phyloP scores from a whole-genome alignment of 257 asterid species.

The Coffea eugenioides region DNA sequence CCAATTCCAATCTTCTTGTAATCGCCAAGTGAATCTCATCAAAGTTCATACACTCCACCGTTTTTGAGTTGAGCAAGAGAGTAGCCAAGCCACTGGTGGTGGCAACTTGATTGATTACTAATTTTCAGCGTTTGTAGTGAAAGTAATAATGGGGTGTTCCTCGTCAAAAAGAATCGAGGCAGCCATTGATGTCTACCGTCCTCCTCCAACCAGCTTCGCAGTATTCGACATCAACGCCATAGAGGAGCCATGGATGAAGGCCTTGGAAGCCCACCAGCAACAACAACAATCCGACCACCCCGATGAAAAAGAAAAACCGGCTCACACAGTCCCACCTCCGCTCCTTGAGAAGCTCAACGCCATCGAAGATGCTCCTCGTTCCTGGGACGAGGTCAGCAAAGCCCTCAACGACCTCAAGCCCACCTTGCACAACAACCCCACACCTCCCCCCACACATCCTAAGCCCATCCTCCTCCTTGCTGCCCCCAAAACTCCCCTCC shows the following conservation, averaged over 20 bases:
- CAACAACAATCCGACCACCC: slow-evolving; percentile 6
- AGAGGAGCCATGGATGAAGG: slow-evolving; percentile 79
- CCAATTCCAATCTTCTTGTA: background rate
- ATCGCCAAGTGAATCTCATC: too few relatives aligned
- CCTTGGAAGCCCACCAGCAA: slow-evolving; percentile 15
- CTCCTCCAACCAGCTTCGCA: slow-evolving; percentile 75
- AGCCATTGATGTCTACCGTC: slow-evolving; percentile 68
- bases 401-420: slow-evolving; percentile 72
- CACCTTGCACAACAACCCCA: slow-evolving; percentile 21
- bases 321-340: slow-evolving; percentile 40
- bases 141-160: slow-evolving; percentile 66
- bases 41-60: too few relatives aligned
- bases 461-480: background rate
- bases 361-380: slow-evolving; percentile 70
- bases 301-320: slow-evolving; percentile 24
- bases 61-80: too few relatives aligned
- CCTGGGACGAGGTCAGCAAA: slow-evolving; percentile 95
- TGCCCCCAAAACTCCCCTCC: slow-evolving; percentile 10
- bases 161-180: slow-evolving; percentile 64
- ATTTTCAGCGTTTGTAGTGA: background rate
- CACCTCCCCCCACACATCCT: slow-evolving; percentile 11
- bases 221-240: slow-evolving; percentile 71
- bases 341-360: slow-evolving; percentile 69
- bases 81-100: too few relatives aligned
- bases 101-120: too few relatives aligned